These are phyloP conservation scores for Pichia cephalocereana DNA, from an alignment of 805 yeast species.

Conservation along the genomic window DNA sequence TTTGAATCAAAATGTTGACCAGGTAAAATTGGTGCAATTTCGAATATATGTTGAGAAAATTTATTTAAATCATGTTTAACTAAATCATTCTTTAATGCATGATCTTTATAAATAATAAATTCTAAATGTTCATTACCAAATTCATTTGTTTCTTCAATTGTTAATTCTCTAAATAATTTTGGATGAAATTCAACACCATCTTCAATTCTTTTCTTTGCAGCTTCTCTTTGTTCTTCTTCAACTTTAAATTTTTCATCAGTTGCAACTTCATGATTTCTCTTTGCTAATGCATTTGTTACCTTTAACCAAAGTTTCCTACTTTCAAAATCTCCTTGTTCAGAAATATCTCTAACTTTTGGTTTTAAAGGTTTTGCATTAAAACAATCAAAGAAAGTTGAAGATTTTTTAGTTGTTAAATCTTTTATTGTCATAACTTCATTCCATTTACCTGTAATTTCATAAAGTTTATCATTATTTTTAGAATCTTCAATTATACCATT, in stretches of 20 bases:
- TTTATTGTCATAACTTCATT: conserved; percentile 72
- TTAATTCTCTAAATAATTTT: conserved; percentile 51
- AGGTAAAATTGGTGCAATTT: conserved; percentile 71
- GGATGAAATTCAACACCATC: conserved; percentile 79
- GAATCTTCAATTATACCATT: conserved; percentile 58
- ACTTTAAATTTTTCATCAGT: conserved; percentile 83
- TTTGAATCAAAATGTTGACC: conserved; percentile 63
- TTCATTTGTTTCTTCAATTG: conserved; percentile 24
- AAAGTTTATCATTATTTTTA: conserved; percentile 40
- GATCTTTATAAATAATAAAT: conserved; percentile 51
- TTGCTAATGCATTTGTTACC: conserved; percentile 73
- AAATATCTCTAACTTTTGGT: conserved; percentile 70
- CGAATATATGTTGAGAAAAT: conserved; percentile 48
- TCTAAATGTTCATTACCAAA: conserved; percentile 42
- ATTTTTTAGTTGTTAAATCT: conserved; percentile 32
- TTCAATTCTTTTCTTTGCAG: conserved; percentile 65
- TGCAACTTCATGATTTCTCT: conserved; percentile 71
- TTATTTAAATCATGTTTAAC: conserved; percentile 32
- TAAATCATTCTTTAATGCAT: conserved; percentile 24
- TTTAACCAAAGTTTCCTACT: conserved; percentile 76
- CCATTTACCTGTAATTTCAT: conserved; percentile 85
- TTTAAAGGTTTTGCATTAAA: conserved; percentile 37
- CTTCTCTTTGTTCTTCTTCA: conserved; percentile 75
- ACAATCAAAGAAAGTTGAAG: conserved; percentile 53
- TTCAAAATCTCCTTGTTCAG: conserved; percentile 75